Evolutionary conservation across 192 early-diverging fungal genomes (phyloP), one percentile per base, ranked within the genome.

Genomic region (Chytriomyces confervae): DNA sequence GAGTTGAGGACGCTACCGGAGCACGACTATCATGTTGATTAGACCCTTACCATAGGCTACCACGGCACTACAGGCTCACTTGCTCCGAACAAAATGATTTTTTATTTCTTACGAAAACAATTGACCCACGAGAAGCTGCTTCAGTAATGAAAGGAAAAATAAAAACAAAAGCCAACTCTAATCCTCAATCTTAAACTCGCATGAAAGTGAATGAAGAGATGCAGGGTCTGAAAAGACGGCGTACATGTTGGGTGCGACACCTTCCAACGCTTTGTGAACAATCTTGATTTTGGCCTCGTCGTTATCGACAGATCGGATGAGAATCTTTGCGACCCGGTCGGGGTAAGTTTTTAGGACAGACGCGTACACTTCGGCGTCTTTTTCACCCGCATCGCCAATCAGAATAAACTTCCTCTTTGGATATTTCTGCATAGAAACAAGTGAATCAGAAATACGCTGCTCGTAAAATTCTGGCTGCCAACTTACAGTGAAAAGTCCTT

Each of bases 301-400:
- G 23, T 57, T 61, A 43, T 64, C 77, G 13, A 83, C 82, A 67
- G 95, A 93, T 45, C 94, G 91, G 61, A 98, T 94, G 67, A 94
- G 95, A 46, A 98, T 93, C 71, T 91, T 92, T 50, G 93, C 65
- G n/a, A 98, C 88, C 61, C 89, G 90, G 10, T 77, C 85, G 1
- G 95, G 94, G 49, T 84, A 85, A 9, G 85, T 84, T 0, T 76
- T 64, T 5, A 90, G 89, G 45, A 96, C 84, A 2, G 85, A 87
- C 5, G 92, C 88, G 65, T 94, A 96, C 68, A 92, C 92, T 72
- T 95, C 93, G 61, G 94, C 82, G 70, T 98, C 96, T 47, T 91
- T 84, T 81, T 98, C 95, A 53, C 95, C 96, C 66, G 91, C 91
- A 78, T 98, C 96, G 24, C 96, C 96, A 5, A 98, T 89, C 10